Evolutionary conservation across 805 yeast species (phyloP).

Genomic region (Candida dajiaensis): DNA sequence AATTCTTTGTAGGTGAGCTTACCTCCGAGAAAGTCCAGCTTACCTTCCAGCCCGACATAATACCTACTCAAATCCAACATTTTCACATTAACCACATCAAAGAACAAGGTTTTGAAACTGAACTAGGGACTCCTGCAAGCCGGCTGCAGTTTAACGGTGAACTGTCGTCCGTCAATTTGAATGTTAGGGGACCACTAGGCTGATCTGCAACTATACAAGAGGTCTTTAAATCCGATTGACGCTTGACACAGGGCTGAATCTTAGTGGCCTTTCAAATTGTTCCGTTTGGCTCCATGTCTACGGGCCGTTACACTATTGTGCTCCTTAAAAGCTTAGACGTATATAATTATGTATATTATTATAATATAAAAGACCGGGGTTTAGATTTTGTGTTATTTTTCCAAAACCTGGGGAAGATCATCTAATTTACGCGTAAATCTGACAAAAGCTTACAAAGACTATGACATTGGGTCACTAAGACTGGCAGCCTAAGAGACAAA

Average conservation of each 20-base stretch:
- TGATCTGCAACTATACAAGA: not conserved
- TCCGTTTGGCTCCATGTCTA: not conserved
- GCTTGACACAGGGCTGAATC: not conserved
- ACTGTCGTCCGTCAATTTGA: not conserved
- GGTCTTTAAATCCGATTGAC: not conserved
- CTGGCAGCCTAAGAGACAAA: too few relatives aligned
- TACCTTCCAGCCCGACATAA: not conserved
- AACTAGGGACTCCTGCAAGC: not conserved
- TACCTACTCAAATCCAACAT: not conserved
- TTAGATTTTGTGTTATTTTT: too few relatives aligned
- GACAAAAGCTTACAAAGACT: not conserved
- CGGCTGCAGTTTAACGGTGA: not conserved
- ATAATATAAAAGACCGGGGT: too few relatives aligned
- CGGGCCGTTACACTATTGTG: not conserved
- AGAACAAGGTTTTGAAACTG: too few relatives aligned
- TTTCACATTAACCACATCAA: not conserved
- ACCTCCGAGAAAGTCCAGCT: not conserved
- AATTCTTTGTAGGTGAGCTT: not conserved
- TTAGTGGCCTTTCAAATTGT: not conserved
- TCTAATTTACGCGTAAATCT: too few relatives aligned
- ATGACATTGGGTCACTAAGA: not conserved
- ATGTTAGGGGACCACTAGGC: not conserved
- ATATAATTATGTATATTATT: too few relatives aligned
- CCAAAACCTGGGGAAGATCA: too few relatives aligned
- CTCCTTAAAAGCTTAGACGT: too few relatives aligned